Percentiles rank a stretch among this genome's conserved stretches.
Conservation (phyloP, 768 basidiomycete genomes). For the Mycena leptocephala region DNA sequence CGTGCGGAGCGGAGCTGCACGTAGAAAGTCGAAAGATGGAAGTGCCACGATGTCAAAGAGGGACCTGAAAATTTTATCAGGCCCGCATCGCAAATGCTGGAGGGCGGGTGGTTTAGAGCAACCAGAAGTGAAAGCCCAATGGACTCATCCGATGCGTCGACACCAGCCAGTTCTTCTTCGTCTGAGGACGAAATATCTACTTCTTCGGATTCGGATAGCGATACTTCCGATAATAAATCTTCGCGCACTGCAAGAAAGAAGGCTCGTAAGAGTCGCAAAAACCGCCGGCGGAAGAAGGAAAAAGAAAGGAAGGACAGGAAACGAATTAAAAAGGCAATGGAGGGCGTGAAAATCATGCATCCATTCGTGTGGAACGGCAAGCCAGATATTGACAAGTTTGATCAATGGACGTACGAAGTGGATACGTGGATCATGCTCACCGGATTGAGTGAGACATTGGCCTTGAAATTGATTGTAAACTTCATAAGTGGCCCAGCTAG, state of each 20-base stretch:
- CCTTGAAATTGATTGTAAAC: constrained; percentile 10
- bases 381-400: constrained; percentile 8
- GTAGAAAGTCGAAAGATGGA: background rate
- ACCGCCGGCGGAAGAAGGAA: background rate
- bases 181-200: background rate
- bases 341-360: background rate
- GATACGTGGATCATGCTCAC: constrained; percentile 5
- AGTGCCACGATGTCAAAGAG: too few species aligned
- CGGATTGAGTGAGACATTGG: background rate
- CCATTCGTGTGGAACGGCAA: constrained; percentile 14
- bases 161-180: background rate
- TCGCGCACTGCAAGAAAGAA: background rate
- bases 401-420: constrained; percentile 13
- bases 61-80: too few species aligned
- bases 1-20: background rate
- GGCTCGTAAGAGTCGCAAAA: background rate
- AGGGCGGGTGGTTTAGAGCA: constrained; percentile 1
- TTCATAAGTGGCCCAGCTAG: constrained; percentile 5
- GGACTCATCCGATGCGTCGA: background rate
- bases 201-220: too few species aligned
- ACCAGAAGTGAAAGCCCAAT: background rate
- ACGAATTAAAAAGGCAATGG: background rate
- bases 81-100: background rate
- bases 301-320: background rate
- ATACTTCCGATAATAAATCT: background rate